Evolutionary conservation across 1,139 yeast genomes (phyloP).

Genomic region (Blastobotrys apis): DNA sequence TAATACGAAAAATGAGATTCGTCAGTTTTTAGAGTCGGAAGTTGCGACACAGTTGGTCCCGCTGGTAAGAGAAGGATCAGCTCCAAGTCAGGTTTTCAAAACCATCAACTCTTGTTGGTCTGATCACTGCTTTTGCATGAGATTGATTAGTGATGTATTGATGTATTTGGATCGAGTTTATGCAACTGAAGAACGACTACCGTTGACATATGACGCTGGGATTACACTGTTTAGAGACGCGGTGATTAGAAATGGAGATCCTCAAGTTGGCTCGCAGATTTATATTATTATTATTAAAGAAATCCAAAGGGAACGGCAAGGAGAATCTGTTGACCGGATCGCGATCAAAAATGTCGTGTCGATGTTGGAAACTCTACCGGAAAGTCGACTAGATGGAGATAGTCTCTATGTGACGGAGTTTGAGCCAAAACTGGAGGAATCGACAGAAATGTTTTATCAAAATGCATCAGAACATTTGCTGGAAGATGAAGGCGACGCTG

Average conservation of each 20-base stretch:
- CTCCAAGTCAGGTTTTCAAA: slow-evolving; percentile 36
- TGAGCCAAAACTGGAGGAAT: slow-evolving; percentile 59
- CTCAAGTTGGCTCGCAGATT: slow-evolving; percentile 50
- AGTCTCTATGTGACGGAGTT: slow-evolving; percentile 59
- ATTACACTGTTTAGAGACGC: slow-evolving; percentile 51
- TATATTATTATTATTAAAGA: slow-evolving; percentile 52
- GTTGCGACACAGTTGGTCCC: slow-evolving; percentile 26
- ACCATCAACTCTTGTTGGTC: slow-evolving; percentile 51
- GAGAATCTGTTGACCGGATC: slow-evolving; percentile 56
- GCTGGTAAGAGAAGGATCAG: slow-evolving; percentile 13
- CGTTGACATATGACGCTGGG: slow-evolving; percentile 74
- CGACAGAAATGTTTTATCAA: slow-evolving; percentile 54
- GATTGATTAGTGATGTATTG: slow-evolving; percentile 78
- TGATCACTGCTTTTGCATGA: slow-evolving; percentile 69
- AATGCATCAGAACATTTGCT: slow-evolving; percentile 44
- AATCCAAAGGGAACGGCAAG: slow-evolving; percentile 57
- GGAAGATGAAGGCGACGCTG: slow-evolving; percentile 43
- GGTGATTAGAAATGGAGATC: slow-evolving; percentile 41
- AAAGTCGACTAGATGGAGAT: slow-evolving; percentile 36
- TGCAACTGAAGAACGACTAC: slow-evolving; percentile 64
- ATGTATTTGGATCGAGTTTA: slow-evolving; percentile 85
- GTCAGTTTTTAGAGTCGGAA: slow-evolving; percentile 45
- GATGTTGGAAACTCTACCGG: slow-evolving; percentile 64
- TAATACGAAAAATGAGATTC: slow-evolving; percentile 51
- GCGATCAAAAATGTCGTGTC: slow-evolving; percentile 56